Evolutionary conservation across 2,329 filamentous ascomycete genomes (phyloP).

Genomic region (Ceratocystis diversiconidia): DNA sequence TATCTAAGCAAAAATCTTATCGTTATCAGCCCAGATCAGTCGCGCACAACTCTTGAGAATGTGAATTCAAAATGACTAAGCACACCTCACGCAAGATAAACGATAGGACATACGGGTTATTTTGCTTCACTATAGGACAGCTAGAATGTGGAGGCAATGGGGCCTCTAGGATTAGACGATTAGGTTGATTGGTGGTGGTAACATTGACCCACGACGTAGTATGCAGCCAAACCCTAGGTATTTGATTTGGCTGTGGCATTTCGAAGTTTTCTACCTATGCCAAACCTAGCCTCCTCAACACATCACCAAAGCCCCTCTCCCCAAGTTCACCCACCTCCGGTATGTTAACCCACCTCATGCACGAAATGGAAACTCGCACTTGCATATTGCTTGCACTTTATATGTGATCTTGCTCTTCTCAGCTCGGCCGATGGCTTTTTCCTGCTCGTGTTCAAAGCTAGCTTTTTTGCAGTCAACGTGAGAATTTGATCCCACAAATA

Average conservation of each 20-base stretch:
- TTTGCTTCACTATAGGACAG: conserved; percentile 1
- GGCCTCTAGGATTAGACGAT: background rate
- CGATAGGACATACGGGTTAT: background rate
- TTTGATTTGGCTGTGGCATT: conserved; percentile 7
- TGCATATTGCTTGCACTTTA: background rate
- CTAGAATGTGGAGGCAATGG: conserved; percentile 17
- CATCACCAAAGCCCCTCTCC: conserved; percentile 2
- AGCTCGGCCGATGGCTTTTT: background rate
- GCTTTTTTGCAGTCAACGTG: background rate
- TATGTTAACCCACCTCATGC: background rate
- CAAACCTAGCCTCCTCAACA: conserved; percentile 17
- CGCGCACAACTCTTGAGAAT: background rate
- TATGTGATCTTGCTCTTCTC: background rate
- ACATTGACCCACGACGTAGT: background rate
- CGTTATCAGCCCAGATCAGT: background rate
- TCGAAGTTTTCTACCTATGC: conserved; percentile 17
- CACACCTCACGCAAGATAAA: background rate
- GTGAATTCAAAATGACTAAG: conserved; percentile 1
- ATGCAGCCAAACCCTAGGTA: conserved; percentile 17
- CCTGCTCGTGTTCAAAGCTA: background rate
- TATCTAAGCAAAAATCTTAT: background rate
- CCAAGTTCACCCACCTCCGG: conserved; percentile 5
- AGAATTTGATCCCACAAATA: conserved; percentile 6
- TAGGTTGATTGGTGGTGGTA: conserved; percentile 4
- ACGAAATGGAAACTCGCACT: no score